These are phyloP conservation scores for Vanrija pseudolonga DNA, from an alignment of 1,284 basidiomycete species.

Conservation along the genomic window DNA sequence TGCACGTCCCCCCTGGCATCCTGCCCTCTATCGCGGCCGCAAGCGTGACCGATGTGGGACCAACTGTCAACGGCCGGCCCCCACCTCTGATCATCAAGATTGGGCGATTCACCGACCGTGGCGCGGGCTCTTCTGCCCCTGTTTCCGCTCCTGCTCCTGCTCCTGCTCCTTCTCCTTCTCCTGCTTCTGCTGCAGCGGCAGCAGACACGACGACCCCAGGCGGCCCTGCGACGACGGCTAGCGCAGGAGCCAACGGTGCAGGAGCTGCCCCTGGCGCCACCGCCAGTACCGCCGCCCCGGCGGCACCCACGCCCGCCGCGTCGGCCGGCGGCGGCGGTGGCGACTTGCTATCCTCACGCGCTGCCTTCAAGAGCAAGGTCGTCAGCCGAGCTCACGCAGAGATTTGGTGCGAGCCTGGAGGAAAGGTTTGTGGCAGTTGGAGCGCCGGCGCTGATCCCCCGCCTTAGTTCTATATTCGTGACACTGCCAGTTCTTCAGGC, in stretches of 20 bases:
- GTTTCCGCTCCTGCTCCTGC: background rate
- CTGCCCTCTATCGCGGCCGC: conserved; percentile 31
- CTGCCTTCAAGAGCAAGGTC: conserved; percentile 95
- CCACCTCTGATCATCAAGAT: conserved; percentile 66
- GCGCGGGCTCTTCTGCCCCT: background rate
- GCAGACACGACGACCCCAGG: background rate
- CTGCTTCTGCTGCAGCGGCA: too few species aligned
- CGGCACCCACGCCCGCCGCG: conserved; percentile 7
- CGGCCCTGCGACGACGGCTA: background rate
- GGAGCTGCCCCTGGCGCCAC: background rate
- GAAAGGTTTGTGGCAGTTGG: conserved; percentile 48
- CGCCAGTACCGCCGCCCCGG: background rate
- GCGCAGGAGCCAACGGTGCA: background rate
- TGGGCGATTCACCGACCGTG: conserved; percentile 77
- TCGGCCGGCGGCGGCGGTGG: conserved; percentile 45
- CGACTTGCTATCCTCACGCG: conserved; percentile 71
- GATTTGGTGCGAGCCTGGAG: conserved; percentile 69
- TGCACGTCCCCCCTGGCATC: conserved; percentile 54
- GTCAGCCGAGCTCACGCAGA: conserved; percentile 93
- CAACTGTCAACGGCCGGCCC: conserved; percentile 51
- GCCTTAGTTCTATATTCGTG: conserved; percentile 78
- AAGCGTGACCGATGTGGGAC: conserved; percentile 20
- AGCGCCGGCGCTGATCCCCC: background rate
- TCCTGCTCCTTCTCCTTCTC: conserved; percentile 57
- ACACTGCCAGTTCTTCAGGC: conserved; percentile 85